phyloP scores from a whole-genome alignment of 2,329 filamentous ascomycete species.

The Aspergillus unguis region DNA sequence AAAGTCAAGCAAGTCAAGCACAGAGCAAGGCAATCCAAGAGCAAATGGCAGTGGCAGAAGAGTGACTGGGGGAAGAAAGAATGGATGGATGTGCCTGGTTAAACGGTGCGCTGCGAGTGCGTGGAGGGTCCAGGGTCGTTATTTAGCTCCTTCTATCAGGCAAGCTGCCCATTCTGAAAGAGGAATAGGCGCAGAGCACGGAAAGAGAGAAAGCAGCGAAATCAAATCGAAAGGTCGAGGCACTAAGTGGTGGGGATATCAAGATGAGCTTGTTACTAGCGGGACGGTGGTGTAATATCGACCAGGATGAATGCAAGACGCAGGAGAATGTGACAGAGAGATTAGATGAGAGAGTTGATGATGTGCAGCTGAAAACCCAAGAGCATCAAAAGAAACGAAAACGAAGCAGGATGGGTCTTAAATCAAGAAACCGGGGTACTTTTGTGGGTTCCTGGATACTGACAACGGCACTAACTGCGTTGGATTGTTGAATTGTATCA shows the following conservation, averaged over 20 bases:
- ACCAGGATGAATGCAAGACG: slow-evolving; percentile 37
- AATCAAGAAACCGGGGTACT: slow-evolving; percentile 8
- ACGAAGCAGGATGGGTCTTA: slow-evolving; percentile 5
- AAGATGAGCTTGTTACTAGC: slow-evolving; percentile 36
- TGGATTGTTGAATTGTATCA: too few relatives aligned
- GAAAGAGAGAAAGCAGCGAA: slow-evolving; percentile 15
- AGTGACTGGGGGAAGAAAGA: slow-evolving; percentile 12
- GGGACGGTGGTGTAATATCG: slow-evolving; percentile 39
- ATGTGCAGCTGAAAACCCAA: slow-evolving; percentile 10
- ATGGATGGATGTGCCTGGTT: slow-evolving; percentile 21
- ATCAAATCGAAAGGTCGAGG: slow-evolving; percentile 13
- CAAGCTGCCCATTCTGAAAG: slow-evolving; percentile 17
- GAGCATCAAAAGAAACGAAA: slow-evolving; percentile 3
- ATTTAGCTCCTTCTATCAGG: slow-evolving; percentile 36
- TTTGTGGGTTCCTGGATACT: background rate
- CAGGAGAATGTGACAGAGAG: slow-evolving; percentile 27
- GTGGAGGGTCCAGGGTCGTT: slow-evolving; percentile 41
- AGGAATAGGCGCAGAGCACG: slow-evolving; percentile 13
- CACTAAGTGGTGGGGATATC: slow-evolving; percentile 28
- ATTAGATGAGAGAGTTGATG: slow-evolving; percentile 16
- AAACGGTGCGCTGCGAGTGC: slow-evolving; percentile 26
- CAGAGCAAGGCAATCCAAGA: slow-evolving; percentile 18
- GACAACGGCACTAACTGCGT: too few relatives aligned
- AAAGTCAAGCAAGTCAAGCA: slow-evolving; percentile 16
- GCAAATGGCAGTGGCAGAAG: slow-evolving; percentile 24